A percentile compares a stretch with the other conserved stretches of the same genome.
phyloP scores from a whole-genome alignment of 495 filamentous ascomycete genomes.

The Aspergillus asperescens region DNA sequence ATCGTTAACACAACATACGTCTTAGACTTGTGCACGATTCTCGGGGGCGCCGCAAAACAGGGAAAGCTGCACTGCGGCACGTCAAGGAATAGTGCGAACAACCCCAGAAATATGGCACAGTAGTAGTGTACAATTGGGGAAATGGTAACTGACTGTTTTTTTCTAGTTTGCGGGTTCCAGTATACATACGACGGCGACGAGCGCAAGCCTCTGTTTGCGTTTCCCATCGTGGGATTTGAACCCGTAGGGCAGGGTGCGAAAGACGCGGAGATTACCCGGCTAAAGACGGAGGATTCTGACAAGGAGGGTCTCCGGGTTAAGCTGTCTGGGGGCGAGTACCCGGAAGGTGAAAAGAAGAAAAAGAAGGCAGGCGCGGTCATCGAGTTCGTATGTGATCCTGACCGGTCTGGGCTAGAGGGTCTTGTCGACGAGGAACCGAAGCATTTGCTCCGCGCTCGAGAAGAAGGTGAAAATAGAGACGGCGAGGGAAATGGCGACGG shows the following conservation, averaged over 20 bases:
- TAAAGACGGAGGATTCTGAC: constrained; percentile 57
- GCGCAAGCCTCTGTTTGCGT: constrained; percentile 37
- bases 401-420: constrained; percentile 64
- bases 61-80: constrained; percentile 60
- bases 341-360: constrained; percentile 33
- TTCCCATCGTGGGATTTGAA: constrained; percentile 69
- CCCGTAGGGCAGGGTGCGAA: constrained; percentile 48
- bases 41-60: constrained; percentile 55
- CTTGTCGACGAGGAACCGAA: constrained; percentile 28
- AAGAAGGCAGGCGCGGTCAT: constrained; percentile 64
- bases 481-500: constrained; percentile 28
- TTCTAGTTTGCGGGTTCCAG: constrained; percentile 76
- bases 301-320: constrained; percentile 66
- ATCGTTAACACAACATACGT: constrained; percentile 75
- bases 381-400: constrained; percentile 75
- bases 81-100: constrained; percentile 34
- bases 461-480: constrained; percentile 29
- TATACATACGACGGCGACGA: constrained; percentile 40
- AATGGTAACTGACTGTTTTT: neutral
- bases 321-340: constrained; percentile 61
- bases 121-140: neutral
- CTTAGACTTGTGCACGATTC: constrained; percentile 71
- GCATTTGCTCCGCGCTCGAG: neutral
- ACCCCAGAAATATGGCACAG: neutral
- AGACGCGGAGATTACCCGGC: constrained; percentile 56